phyloP scores from a whole-genome alignment of 1,284 basidiomycete genomes.

The Ceratobasidium papillatum region DNA sequence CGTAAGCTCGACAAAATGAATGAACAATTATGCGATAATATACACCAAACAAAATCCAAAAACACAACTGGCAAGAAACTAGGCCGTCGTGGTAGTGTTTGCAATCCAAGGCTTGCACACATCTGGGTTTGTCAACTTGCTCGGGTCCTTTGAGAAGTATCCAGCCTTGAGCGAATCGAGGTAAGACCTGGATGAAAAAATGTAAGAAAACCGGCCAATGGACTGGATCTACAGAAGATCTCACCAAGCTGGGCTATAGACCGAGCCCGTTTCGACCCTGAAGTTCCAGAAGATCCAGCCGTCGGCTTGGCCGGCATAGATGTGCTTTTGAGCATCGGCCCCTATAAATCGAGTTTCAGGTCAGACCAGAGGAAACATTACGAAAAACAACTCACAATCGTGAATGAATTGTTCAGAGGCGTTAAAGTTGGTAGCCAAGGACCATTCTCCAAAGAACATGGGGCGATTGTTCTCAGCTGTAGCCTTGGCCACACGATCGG shows the following conservation, averaged over 20 bases:
- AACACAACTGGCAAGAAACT: neutral
- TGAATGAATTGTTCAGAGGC: slow-evolving; percentile 68
- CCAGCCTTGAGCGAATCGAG: slow-evolving; percentile 66
- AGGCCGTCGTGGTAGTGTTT: neutral
- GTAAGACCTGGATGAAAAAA: slow-evolving; percentile 66
- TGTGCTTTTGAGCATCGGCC: slow-evolving; percentile 76
- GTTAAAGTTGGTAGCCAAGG: slow-evolving; percentile 70
- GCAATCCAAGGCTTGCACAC: slow-evolving; percentile 63
- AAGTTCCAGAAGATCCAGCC: slow-evolving; percentile 87
- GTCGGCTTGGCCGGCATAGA: slow-evolving; percentile 57
- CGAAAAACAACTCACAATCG: slow-evolving; percentile 52
- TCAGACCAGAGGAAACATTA: slow-evolving; percentile 74
- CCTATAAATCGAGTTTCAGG: slow-evolving; percentile 61
- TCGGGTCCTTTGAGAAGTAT: slow-evolving; percentile 70
- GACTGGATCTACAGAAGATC: neutral
- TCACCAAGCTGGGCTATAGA: slow-evolving; percentile 25
- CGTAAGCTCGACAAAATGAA: neutral
- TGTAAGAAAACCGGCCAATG: neutral
- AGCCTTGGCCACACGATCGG: slow-evolving; percentile 53
- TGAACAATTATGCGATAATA: neutral
- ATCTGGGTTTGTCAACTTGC: slow-evolving; percentile 61
- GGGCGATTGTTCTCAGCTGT: slow-evolving; percentile 61
- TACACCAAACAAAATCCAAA: neutral
- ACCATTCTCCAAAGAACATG: slow-evolving; percentile 69
- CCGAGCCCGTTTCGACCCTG: slow-evolving; percentile 63